Base-by-base conservation (phyloP, 768 basidiomycete genomes). In the Mycena vitilis region DNA sequence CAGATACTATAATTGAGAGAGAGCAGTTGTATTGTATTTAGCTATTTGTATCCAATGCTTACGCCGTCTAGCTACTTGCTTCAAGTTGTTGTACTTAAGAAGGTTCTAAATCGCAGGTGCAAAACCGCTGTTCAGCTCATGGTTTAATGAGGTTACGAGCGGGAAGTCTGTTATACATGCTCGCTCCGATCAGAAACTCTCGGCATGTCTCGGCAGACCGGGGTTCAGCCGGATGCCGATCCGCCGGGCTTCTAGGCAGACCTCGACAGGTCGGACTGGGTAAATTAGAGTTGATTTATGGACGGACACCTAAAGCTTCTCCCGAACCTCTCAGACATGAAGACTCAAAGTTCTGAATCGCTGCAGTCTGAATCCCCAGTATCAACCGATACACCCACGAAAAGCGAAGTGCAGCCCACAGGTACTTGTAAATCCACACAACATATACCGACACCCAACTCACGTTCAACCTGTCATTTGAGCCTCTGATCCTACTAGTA, bases 371-470 rank as follows among this genome's bases (percentile, higher is more conserved):
- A 16, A 42, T 42, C 40, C 16, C 47, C 36, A 25, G 52, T 84
- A 20, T 71, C 77, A 51, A 95, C 95, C 76, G 92, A 95, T 77
- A 83, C 88, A 37, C 88, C 30, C 30, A 30, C 30, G 30, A 30
- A 30, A 30, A 42, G 40, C 12, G 40, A 42, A 42, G 16, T 18
- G 18, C 12, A 18, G 18, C 15, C 44, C 44, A 45, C 15, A 45
- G 13, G 44, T 45, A 18, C 44, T 45, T 42, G 2, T 5, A 42
- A 12, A 42, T 42, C 40, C 40, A 30, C 30, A 30, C 30, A 30
- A 30, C 40, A 40, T 10, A 11, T 40, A 94, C 78, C 85, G 88
- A 69, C 82, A 92, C 23, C 88, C 89, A 16, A 77, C 83, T 20
- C 45, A 62, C 18, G 40, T 51, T 10, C n/a, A n/a, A n/a, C n/a